These are phyloP conservation scores for Penicillium samsonianum DNA, from an alignment of 495 filamentous ascomycete species.

Conservation along the genomic window DNA sequence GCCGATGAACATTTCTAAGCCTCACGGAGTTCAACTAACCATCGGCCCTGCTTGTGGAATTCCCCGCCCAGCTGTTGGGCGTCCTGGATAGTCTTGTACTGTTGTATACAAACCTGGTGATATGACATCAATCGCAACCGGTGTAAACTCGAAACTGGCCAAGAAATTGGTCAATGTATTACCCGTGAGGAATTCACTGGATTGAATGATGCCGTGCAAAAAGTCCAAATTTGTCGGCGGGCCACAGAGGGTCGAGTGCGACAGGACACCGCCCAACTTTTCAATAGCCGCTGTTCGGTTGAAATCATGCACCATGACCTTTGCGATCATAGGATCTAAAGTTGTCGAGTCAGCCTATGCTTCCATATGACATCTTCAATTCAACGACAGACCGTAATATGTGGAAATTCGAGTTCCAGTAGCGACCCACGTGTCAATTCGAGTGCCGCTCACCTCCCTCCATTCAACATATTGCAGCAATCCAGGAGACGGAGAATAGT, in stretches of 20 bases:
- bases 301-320: conserved; percentile 56
- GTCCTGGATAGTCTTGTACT: conserved; percentile 58
- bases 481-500: conserved; percentile 61
- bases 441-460: conserved; percentile 41
- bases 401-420: conserved; percentile 55
- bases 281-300: conserved; percentile 45
- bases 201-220: conserved; percentile 45
- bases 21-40: conserved; percentile 10
- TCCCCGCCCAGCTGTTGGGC: conserved; percentile 54
- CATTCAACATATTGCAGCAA: conserved; percentile 57
- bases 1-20: neutral
- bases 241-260: conserved; percentile 50
- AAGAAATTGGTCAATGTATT: conserved; percentile 58
- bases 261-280: conserved; percentile 44
- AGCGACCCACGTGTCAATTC: conserved; percentile 65
- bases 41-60: conserved; percentile 55
- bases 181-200: conserved; percentile 45
- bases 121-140: conserved; percentile 58
- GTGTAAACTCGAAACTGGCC: conserved; percentile 48
- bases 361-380: neutral
- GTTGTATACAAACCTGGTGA: conserved; percentile 57
- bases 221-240: conserved; percentile 61
- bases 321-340: conserved; percentile 61
- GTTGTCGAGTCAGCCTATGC: neutral
- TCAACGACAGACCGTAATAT: conserved; percentile 47